A percentile compares a stretch with the other conserved stretches of the same genome.
These are phyloP conservation scores for Boletellus ananas DNA, from an alignment of 768 basidiomycete species.

Conservation along the genomic window DNA sequence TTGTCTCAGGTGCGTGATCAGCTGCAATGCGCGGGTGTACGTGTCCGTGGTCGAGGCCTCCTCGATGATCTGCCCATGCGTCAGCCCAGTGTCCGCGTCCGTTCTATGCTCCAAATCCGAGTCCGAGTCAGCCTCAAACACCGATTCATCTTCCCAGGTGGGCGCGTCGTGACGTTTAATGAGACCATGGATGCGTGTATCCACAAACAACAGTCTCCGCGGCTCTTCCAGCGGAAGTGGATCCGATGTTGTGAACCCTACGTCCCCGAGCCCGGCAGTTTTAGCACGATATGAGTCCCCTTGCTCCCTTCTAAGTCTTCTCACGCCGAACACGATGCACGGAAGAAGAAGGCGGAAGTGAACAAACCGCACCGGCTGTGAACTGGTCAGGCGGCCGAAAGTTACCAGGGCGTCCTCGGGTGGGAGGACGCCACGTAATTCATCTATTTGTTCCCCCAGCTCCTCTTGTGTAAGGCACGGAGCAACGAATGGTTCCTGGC, in stretches of 20 bases:
- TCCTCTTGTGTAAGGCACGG: background rate
- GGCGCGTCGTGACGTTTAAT: background rate
- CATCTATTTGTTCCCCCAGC: background rate
- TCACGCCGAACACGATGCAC: constrained; percentile 1
- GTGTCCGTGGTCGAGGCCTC: background rate
- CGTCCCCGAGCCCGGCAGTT: background rate
- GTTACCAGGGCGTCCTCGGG: background rate
- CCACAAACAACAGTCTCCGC: background rate
- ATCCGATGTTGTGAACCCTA: background rate
- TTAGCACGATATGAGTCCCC: constrained; percentile 1
- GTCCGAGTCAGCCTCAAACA: background rate
- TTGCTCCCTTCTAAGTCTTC: background rate
- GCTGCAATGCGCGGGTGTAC: background rate
- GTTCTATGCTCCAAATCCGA: background rate
- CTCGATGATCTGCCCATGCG: background rate
- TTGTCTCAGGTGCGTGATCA: constrained; percentile 3
- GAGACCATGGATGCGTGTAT: constrained; percentile 2
- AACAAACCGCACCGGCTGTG: background rate
- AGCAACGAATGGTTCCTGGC: background rate
- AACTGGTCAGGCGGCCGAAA: background rate
- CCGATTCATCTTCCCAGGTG: background rate
- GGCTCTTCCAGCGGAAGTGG: background rate
- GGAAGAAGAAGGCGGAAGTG: constrained; percentile 1
- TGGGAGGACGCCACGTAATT: background rate
- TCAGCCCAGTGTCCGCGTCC: background rate